Conservation (phyloP, 2,329 filamentous ascomycete species). For the Talaromyces sp. region DNA sequence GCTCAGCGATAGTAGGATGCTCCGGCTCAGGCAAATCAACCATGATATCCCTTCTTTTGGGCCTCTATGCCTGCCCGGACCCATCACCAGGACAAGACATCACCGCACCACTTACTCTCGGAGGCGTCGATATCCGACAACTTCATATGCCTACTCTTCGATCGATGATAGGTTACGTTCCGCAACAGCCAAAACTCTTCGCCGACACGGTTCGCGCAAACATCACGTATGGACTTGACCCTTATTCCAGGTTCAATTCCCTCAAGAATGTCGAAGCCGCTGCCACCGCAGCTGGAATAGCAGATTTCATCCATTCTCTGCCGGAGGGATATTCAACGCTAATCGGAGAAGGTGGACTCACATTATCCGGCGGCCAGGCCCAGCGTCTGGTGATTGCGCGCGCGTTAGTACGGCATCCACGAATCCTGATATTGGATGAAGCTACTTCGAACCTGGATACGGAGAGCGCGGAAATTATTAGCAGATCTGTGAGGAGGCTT, state of each 20-base stretch:
- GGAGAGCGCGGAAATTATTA: constrained; percentile 62
- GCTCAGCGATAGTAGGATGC: constrained; percentile 73
- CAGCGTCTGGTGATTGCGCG: constrained; percentile 79
- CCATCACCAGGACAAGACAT: constrained; percentile 5
- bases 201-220: constrained; percentile 43
- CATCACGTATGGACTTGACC: constrained; percentile 71
- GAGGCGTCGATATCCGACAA: constrained; percentile 53
- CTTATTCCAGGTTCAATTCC: constrained; percentile 51
- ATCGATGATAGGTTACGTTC: constrained; percentile 58
- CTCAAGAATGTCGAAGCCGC: constrained; percentile 53
- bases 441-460: constrained; percentile 78
- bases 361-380: constrained; percentile 75
- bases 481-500: constrained; percentile 59
- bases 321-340: constrained; percentile 68
- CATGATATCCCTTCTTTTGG: constrained; percentile 68
- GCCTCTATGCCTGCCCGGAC: constrained; percentile 56
- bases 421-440: constrained; percentile 78
- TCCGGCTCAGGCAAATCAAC: constrained; percentile 94
- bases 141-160: constrained; percentile 62
- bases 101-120: constrained; percentile 47
- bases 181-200: constrained; percentile 63
- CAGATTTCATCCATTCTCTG: constrained; percentile 72
- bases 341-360: constrained; percentile 72
- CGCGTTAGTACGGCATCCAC: constrained; percentile 68
- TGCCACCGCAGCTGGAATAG: constrained; percentile 58